These are phyloP conservation scores for Puccinia horiana DNA, from an alignment of 1,284 basidiomycete species.

Conservation along the genomic window DNA sequence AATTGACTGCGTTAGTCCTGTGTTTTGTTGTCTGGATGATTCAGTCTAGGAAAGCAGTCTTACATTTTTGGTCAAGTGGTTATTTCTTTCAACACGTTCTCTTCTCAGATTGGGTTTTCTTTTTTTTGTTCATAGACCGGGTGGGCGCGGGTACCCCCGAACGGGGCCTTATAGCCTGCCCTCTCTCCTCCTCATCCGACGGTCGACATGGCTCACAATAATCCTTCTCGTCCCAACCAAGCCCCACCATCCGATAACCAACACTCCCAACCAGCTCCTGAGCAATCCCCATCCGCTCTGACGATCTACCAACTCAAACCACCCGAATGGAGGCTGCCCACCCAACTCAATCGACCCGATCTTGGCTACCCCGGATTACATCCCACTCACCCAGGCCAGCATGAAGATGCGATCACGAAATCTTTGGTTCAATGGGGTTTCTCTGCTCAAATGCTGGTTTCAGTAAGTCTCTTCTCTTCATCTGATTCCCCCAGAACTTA, in stretches of 20 bases:
- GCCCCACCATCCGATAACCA: slow-evolving; percentile 8
- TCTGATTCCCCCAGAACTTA: slow-evolving; percentile 26
- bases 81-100: no score
- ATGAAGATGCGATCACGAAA: slow-evolving; percentile 79
- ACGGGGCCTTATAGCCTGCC: background rate
- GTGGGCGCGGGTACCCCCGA: background rate
- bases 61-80: no score
- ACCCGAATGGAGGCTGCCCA: slow-evolving; percentile 47
- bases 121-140: no score
- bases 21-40: no score
- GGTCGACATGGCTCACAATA: slow-evolving; percentile 10
- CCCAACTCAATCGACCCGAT: slow-evolving; percentile 43
- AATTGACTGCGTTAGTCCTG: no score
- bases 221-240: background rate
- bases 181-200: background rate
- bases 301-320: slow-evolving; percentile 32
- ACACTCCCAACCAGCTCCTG: background rate
- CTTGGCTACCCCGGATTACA: slow-evolving; percentile 78
- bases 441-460: slow-evolving; percentile 66
- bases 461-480: slow-evolving; percentile 61
- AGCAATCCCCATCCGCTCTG: background rate
- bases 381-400: slow-evolving; percentile 77
- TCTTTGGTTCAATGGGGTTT: slow-evolving; percentile 78
- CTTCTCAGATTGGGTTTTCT: no score
- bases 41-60: background rate